Conservation (phyloP, 1,284 basidiomycete genomes). For the Cutaneotrichosporon sp. region DNA sequence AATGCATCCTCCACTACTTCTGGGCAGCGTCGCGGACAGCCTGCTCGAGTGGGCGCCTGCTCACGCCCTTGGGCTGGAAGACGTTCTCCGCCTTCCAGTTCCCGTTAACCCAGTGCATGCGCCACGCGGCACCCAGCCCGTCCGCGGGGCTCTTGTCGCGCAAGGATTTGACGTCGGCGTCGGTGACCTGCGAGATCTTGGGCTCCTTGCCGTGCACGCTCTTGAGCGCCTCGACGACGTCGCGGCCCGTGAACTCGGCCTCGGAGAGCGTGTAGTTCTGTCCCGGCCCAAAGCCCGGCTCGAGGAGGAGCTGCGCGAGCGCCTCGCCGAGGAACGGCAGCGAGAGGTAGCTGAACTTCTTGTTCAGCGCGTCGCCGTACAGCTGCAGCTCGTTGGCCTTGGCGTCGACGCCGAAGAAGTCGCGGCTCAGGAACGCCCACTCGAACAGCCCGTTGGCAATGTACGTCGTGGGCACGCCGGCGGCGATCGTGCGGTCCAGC, state of each 20-base stretch:
- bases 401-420: conserved; percentile 15
- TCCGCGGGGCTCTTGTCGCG: background rate
- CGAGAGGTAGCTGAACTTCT: conserved; percentile 3
- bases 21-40: conserved; percentile 6
- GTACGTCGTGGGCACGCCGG: conserved; percentile 14
- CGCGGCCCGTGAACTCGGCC: conserved; percentile 13
- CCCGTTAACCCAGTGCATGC: conserved; percentile 18
- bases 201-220: conserved; percentile 8
- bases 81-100: conserved; percentile 9
- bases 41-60: conserved; percentile 7
- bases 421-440: conserved; percentile 1
- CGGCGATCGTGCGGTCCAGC: background rate
- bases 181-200: background rate
- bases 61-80: conserved; percentile 9
- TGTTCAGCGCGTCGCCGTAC: conserved; percentile 12
- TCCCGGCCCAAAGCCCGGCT: conserved; percentile 3
- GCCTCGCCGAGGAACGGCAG: conserved; percentile 13
- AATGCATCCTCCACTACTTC: background rate
- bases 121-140: conserved; percentile 16
- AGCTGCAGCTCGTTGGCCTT: conserved; percentile 15
- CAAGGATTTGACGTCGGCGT: conserved; percentile 2
- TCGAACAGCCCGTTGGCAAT: conserved; percentile 22
- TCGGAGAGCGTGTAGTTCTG: conserved; percentile 14
- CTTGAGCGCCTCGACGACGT: conserved; percentile 12
- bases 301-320: conserved; percentile 13